Conservation (phyloP, 176 grass and related monocot species). For the Eleusine indica region DNA sequence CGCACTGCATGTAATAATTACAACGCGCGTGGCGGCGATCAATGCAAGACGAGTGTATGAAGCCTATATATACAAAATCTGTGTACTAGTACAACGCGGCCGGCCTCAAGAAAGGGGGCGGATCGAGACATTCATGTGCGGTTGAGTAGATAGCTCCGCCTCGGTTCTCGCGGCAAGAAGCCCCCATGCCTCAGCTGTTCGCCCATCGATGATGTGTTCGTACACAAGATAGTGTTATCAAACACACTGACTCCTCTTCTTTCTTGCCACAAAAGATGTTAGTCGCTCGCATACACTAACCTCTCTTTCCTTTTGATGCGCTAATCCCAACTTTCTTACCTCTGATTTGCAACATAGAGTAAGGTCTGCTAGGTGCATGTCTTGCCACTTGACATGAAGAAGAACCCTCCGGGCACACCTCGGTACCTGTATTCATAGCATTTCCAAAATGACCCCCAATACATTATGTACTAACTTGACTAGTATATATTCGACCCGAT, state of each 20-base stretch:
- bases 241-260: constrained; percentile 3
- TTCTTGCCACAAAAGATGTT: not conserved
- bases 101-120: constrained; percentile 36
- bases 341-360: constrained; percentile 10
- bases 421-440: not conserved
- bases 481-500: constrained; percentile 47
- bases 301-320: constrained; percentile 7
- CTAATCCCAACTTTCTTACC: constrained; percentile 2
- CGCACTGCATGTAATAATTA: constrained; percentile 46
- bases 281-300: not conserved
- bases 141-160: constrained; percentile 48
- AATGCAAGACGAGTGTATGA: not conserved
- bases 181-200: constrained; percentile 16
- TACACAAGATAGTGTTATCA: constrained; percentile 30
- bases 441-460: not conserved
- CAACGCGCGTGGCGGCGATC: constrained; percentile 15
- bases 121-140: constrained; percentile 57
- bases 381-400: constrained; percentile 25
- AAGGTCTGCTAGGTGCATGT: constrained; percentile 15
- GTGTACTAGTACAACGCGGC: not conserved
- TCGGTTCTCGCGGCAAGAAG: constrained; percentile 21
- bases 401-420: constrained; percentile 34
- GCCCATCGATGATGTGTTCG: constrained; percentile 25
- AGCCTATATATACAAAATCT: constrained; percentile 34
- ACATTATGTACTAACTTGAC: constrained; percentile 19